These are phyloP conservation scores for Cladosporium velox DNA, from an alignment of 2,329 filamentous ascomycete genomes.

Conservation along the genomic window DNA sequence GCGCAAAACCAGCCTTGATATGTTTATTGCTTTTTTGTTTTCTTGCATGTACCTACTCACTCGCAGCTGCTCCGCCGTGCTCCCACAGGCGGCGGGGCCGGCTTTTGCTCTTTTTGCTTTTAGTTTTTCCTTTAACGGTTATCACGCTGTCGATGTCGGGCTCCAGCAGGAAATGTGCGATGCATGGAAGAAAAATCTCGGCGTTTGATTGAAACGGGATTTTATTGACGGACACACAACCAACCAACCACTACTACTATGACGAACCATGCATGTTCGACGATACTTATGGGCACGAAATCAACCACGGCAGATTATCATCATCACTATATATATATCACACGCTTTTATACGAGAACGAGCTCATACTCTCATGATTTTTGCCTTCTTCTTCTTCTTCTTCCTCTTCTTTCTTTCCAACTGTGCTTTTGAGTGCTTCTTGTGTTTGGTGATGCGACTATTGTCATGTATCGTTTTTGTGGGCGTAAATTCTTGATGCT, in stretches of 20 bases:
- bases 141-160: constrained; percentile 1
- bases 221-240: background rate
- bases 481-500: background rate
- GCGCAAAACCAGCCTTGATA: background rate
- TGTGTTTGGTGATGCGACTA: too few relatives aligned
- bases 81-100: background rate
- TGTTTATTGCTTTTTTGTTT: constrained; percentile 7
- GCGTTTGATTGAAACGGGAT: background rate
- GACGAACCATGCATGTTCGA: background rate
- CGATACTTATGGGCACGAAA: background rate
- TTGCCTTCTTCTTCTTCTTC: background rate
- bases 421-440: too few relatives aligned
- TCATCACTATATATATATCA: background rate
- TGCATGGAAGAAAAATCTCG: background rate
- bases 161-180: background rate
- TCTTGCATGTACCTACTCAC: constrained; percentile 16
- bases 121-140: background rate
- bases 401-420: background rate
- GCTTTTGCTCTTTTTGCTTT: background rate
- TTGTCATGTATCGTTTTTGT: too few relatives aligned
- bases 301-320: background rate
- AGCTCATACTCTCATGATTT: background rate
- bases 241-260: background rate
- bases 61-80: background rate
- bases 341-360: background rate